Base-by-base conservation (phyloP, 208 protist species). In the Leishmania aethiopica region DNA sequence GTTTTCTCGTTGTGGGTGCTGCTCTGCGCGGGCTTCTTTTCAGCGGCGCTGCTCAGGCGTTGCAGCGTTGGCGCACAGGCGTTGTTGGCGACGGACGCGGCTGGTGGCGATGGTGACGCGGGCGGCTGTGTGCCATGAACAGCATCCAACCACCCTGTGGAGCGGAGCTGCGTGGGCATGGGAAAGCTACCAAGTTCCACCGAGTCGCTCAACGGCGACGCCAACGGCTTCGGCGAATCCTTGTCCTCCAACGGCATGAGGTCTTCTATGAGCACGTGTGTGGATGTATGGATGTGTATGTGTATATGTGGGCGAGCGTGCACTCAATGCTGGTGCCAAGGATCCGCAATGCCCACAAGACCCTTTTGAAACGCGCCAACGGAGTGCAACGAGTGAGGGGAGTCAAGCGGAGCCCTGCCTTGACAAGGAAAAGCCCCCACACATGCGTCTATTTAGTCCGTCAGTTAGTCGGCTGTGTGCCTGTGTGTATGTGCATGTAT, bases 121-220 rank as follows among this genome's bases (percentile, higher is more conserved):
- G 57, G 49, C 15, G 57, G 10, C 49, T 51, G 37, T 28, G 35
- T 59, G 49, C 64, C 71, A 32, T 62, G 79, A 8, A 86, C 53
- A 0, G 82, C 77, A 70, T 82, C 78, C 10, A 86, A 40, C 82
- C 82, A 86, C 1, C 77, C 77, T 13, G 73, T 71, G 7, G 82
- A 47, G 35, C 60, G 32, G 8, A 28, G 28, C 57, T 49, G 71
- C 11, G 75, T 79, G 10, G 78, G 47, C 0, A 57, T 60, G 55
- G 66, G 73, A 55, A 88, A 35, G 15, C 69, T 64, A 1, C 45
- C 70, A 8, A 88, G 72, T 37, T 86, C 85, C 10, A 88, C 77
- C 10, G 85, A 88, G 81, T 88, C 85, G 62, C 75, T 86, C 47
- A 75, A 59, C 8, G 77, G 82, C 32, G 57, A 81, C 74, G 79